A percentile compares a stretch with the other conserved stretches of the same genome.
These are phyloP conservation scores for Leccinum subgranulosum DNA, from an alignment of 768 basidiomycete genomes.

Conservation along the genomic window DNA sequence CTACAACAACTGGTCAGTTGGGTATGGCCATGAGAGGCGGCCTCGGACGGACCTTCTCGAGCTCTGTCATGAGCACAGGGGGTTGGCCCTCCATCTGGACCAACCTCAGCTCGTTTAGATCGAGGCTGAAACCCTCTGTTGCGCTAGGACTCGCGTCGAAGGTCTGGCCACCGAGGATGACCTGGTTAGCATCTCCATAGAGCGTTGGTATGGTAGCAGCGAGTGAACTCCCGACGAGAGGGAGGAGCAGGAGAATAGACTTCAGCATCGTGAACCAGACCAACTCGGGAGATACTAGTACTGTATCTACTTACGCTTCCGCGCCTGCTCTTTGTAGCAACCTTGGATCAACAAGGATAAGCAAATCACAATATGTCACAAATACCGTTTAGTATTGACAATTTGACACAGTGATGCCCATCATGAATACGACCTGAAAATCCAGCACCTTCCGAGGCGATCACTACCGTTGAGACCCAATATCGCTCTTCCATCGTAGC, in stretches of 20 bases:
- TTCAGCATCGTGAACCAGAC: neutral
- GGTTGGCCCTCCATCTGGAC: conserved; percentile 69
- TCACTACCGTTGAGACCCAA: no score
- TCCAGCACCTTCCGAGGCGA: no score
- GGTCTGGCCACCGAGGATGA: conserved; percentile 26
- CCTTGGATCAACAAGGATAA: neutral
- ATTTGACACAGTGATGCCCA: no score
- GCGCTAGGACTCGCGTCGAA: conserved; percentile 20
- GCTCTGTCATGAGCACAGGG: conserved; percentile 81
- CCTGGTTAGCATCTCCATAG: conserved; percentile 12
- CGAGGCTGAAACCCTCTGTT: conserved; percentile 57
- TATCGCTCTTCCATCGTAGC: no score
- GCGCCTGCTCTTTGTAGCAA: no score
- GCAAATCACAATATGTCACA: neutral
- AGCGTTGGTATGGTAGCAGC: conserved; percentile 16
- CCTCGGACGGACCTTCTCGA: conserved; percentile 65
- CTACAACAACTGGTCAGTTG: conserved; percentile 35
- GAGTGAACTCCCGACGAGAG: conserved; percentile 18
- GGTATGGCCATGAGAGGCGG: neutral
- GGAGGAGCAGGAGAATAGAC: conserved; percentile 15
- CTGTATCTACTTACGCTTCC: no score
- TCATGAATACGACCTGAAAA: no score
- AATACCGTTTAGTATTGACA: no score
- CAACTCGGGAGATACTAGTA: no score
- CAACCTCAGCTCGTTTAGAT: conserved; percentile 69